Evolutionary conservation across 192 early-diverging fungal species (phyloP).

Genomic region (Coemansia umbellata): DNA sequence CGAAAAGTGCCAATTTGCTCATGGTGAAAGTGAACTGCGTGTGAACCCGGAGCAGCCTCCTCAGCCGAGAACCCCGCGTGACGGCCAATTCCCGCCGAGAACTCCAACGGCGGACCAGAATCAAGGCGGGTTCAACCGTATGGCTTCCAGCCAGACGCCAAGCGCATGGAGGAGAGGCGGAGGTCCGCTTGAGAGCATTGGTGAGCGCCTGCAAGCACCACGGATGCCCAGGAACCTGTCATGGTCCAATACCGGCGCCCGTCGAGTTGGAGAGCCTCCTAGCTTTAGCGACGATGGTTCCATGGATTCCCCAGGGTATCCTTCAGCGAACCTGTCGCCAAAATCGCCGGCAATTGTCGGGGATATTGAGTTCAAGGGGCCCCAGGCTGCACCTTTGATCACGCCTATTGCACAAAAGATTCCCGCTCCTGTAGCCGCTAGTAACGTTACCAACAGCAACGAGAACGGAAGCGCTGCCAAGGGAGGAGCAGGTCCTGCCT

Average conservation of each 20-base stretch:
- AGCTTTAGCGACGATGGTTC: constrained; percentile 28
- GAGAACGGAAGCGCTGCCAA: constrained; percentile 8
- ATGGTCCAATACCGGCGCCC: constrained; percentile 30
- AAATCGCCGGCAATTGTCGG: background rate
- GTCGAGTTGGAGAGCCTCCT: constrained; percentile 10
- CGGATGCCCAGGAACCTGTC: constrained; percentile 24
- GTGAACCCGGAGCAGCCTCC: constrained; percentile 29
- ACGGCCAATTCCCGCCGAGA: constrained; percentile 9
- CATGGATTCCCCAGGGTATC: constrained; percentile 11
- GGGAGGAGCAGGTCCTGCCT: background rate
- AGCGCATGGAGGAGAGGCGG: constrained; percentile 14
- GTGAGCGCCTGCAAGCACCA: constrained; percentile 22
- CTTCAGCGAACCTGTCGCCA: constrained; percentile 3
- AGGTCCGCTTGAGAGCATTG: constrained; percentile 4
- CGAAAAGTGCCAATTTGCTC: constrained; percentile 82
- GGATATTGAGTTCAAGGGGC: constrained; percentile 11
- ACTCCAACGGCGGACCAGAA: constrained; percentile 8
- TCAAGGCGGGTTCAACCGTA: constrained; percentile 7
- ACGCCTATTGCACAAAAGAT: constrained; percentile 38
- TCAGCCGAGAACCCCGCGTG: constrained; percentile 20
- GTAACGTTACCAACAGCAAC: background rate
- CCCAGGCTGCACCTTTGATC: constrained; percentile 26
- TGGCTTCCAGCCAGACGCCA: constrained; percentile 5
- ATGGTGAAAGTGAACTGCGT: constrained; percentile 49
- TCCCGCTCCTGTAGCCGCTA: constrained; percentile 13